Base-by-base conservation (phyloP, 345 rosid species). In the Syzygium aromaticum region DNA sequence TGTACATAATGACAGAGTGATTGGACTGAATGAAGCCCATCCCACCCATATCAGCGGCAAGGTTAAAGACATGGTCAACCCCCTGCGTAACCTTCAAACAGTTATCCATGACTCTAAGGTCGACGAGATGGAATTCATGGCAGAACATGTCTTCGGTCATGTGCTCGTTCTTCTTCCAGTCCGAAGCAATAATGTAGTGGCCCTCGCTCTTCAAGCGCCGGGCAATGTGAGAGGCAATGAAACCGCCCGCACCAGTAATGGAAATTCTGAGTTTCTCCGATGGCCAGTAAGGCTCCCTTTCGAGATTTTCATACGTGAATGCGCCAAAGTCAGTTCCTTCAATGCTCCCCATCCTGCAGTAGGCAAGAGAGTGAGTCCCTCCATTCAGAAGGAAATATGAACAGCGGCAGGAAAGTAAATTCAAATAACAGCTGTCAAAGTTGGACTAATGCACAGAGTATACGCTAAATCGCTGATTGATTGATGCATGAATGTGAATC, bases 111-210 rank as follows among this genome's bases (percentile, higher is more conserved):
- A 98, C 99, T 92, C 99, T 94, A 17, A 98, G 97, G 90, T 98
- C 99, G 30, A 91, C 98, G 63, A 98, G 99, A 86, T 98, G 98
- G 92, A 96, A 96, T 87, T 98, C 99, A 87, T 96, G 89, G 86
- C 99, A 98, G 92, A 98, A 96, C 99, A 98, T 98, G 86, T 95
- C 99, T 88, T 96, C 99, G 1, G 95, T 91, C 99, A 98, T 98
- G 93, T 98, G 99, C 87, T 98, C 99, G 19, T 98, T 98, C 96
- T 96, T 98, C 95, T 98, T 98, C 99, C 99, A 98, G 91, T 98
- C 99, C 8, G 99, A 98, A 84, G 99, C 99, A 87, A 96, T 94
- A 64, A 96, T 93, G 92, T 95, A 98, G 90, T 96, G 99, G 3
- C 99, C 99, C 91, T 98, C 99, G 40, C 91, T 92, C 92, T 95